Base-by-base conservation (phyloP, 1,139 yeast genomes). In the Spathaspora jeffriesii region DNA sequence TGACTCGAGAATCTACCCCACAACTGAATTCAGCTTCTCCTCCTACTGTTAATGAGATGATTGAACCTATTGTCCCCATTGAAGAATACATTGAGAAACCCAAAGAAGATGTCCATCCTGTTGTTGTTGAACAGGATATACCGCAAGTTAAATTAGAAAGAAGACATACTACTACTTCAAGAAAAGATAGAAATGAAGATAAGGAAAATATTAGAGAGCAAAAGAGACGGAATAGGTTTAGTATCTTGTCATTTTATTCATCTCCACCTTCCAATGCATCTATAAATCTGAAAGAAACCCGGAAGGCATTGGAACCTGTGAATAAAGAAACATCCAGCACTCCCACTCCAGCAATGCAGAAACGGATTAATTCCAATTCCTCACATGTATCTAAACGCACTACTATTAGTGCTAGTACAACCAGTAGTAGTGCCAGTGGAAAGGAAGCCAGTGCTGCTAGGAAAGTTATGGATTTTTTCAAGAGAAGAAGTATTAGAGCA, bases 381-480 rank as follows among this genome's bases (percentile, higher is more conserved):
- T 46, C 51, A 18, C 27, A 5, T 22, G 38, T 8, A 4, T 43
- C 47, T 45, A 42, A 52, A 51, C 38, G 38, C 5, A 34, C 22
- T 9, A 42, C 48, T 57, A 9, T 47, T 50, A 17, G 56, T 30
- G 13, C 47, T 28, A 20, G 30, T 37, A 44, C 48, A 9, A 46
- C 59, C 39, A 50, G 52, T 22, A 48, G 34, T 7, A 42, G 30
- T 36, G 51, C 43, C 50, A 61, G 56, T 51, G 68, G 66, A 55
- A 79, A 76, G 53, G 86, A 82, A 55, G 82, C 84, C 30, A 84
- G 91, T 47, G 86, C 92, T 2, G 89, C 92, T 13, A 81, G 84
- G 59, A 84, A 83, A 58, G 92, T 87, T 22, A 82, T 87, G 81
- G 92, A 87, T 63, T 87, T 87, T 62, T 86, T 87, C 70, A 86